These are phyloP conservation scores for Kwoniella shandongensis DNA, from an alignment of 768 basidiomycete species.

Conservation along the genomic window DNA sequence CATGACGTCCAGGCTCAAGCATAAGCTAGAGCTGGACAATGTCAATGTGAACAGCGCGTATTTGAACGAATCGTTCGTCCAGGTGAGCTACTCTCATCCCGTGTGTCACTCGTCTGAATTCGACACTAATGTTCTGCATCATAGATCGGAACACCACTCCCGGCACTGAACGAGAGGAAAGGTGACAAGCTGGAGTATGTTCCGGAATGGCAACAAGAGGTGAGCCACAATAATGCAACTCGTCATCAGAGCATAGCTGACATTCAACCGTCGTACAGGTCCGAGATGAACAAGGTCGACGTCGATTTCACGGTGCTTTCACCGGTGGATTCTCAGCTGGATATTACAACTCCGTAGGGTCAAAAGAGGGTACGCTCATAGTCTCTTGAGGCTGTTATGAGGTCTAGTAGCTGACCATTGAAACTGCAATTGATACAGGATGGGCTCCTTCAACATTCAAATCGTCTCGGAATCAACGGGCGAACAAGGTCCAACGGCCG, in stretches of 20 bases:
- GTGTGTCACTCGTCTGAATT: conserved; percentile 10
- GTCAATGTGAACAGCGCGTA: conserved; percentile 61
- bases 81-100: conserved; percentile 58
- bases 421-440: conserved; percentile 60
- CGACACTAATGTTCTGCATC: background rate
- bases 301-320: conserved; percentile 95
- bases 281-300: conserved; percentile 86
- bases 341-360: conserved; percentile 93
- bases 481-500: conserved; percentile 56
- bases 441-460: conserved; percentile 92
- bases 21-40: conserved; percentile 73
- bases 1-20: conserved; percentile 65
- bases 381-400: background rate
- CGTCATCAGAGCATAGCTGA: conserved; percentile 21
- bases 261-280: conserved; percentile 59
- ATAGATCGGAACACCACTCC: conserved; percentile 90
- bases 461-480: conserved; percentile 76
- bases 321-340: conserved; percentile 98
- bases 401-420: background rate
- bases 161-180: conserved; percentile 76
- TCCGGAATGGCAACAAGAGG: conserved; percentile 97
- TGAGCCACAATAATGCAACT: conserved; percentile 52
- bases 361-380: conserved; percentile 73
- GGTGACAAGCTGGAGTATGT: conserved; percentile 93
- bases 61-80: conserved; percentile 80